Conservation (phyloP, 1,284 basidiomycete genomes). For the Leccinum subspadiceum region DNA sequence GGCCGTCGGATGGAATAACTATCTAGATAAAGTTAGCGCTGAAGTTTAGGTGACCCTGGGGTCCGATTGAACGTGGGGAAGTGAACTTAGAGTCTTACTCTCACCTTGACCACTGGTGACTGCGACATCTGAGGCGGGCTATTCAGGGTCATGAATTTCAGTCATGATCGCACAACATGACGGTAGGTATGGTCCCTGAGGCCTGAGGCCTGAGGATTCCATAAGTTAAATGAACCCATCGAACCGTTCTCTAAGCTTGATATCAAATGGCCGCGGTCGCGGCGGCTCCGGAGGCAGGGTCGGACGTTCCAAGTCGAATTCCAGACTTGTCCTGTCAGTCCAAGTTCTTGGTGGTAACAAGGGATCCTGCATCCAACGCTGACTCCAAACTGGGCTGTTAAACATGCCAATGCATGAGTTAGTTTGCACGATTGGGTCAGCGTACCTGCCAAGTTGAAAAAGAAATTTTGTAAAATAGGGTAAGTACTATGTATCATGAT, state of each 20-base stretch:
- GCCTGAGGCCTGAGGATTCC: background rate
- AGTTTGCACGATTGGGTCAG: background rate
- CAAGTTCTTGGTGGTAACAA: background rate
- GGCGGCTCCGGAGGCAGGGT: background rate
- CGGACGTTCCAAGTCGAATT: background rate
- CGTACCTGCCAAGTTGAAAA: background rate
- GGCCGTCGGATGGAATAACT: background rate
- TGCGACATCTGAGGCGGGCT: background rate
- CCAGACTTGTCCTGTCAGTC: background rate
- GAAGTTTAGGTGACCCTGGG: background rate
- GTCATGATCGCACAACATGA: background rate
- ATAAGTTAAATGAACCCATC: background rate
- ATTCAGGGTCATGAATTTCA: background rate
- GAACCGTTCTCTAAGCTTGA: background rate
- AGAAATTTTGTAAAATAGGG: background rate
- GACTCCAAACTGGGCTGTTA: background rate
- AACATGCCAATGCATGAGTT: background rate
- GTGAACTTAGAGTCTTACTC: background rate
- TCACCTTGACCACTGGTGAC: background rate
- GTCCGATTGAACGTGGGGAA: background rate
- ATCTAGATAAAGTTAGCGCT: constrained; percentile 1
- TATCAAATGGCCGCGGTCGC: background rate
- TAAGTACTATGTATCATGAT: no score
- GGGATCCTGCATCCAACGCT: background rate
- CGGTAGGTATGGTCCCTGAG: background rate